Conservation (phyloP, 345 rosid genomes). For the Mercurialis annua region DNA sequence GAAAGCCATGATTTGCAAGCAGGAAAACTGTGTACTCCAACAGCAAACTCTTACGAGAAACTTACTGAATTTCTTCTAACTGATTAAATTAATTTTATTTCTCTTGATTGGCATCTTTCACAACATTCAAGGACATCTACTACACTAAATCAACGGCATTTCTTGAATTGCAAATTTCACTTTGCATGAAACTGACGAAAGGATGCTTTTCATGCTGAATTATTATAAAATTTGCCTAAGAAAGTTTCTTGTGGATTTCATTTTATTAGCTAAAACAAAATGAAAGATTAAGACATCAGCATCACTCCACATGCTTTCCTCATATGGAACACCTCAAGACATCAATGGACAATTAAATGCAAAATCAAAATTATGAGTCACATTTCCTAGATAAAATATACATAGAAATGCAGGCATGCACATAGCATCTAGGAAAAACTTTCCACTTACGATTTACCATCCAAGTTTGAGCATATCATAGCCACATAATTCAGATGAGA, state of each 20-base stretch:
- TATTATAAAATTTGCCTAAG: neutral
- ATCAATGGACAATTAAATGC: neutral
- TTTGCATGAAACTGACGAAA: neutral
- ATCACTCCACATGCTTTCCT: neutral
- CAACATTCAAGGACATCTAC: neutral
- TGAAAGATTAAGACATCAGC: neutral
- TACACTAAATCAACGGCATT: neutral
- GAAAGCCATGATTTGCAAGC: slow-evolving; percentile 1
- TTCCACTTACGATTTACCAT: neutral
- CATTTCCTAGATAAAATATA: neutral
- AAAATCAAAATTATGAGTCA: neutral
- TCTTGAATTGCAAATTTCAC: neutral
- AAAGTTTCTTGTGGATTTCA: neutral
- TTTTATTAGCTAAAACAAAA: neutral
- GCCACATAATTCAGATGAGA: neutral
- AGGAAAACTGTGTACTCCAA: neutral
- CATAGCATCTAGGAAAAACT: neutral
- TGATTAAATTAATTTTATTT: neutral
- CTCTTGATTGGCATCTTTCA: neutral
- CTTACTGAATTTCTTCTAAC: neutral
- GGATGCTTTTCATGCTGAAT: neutral
- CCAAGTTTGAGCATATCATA: neutral
- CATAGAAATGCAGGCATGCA: neutral
- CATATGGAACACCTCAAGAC: neutral
- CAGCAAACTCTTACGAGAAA: neutral